A percentile compares a stretch with the other conserved stretches of the same genome.
Conservation (phyloP, 1,284 basidiomycete species). For the Cystobasidiaceae sp. region DNA sequence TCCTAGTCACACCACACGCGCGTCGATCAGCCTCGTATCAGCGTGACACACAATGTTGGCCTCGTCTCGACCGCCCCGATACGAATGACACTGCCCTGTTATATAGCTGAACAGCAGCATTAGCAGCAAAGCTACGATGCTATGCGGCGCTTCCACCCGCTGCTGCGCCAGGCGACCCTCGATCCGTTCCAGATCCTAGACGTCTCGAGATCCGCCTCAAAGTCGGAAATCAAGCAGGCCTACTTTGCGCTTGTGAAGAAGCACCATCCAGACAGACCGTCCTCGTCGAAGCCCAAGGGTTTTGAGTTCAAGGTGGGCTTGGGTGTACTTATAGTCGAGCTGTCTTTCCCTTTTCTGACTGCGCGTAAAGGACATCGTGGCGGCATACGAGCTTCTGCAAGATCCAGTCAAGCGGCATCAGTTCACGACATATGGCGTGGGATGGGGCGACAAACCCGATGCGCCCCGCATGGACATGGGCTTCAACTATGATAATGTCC, state of each 20-base stretch:
- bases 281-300: not conserved
- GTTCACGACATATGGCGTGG: constrained; percentile 35
- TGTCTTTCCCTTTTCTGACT: not conserved
- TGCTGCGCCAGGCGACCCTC: constrained; percentile 12
- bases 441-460: constrained; percentile 32
- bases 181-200: constrained; percentile 29
- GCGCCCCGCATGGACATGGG: constrained; percentile 8
- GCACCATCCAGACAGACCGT: constrained; percentile 25
- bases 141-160: constrained; percentile 12
- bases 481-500: constrained; percentile 28
- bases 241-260: constrained; percentile 24
- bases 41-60: not conserved
- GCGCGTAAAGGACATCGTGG: constrained; percentile 34
- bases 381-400: constrained; percentile 39
- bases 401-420: constrained; percentile 32
- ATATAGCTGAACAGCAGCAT: not conserved
- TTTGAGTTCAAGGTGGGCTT: constrained; percentile 10
- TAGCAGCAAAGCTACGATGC: not conserved
- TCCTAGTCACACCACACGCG: too few species aligned
- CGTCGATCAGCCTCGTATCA: not conserved
- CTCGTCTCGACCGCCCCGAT: too few species aligned
- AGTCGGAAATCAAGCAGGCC: constrained; percentile 14
- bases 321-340: not conserved
- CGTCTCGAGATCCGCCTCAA: not conserved
- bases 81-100: not conserved